These are phyloP conservation scores for Ceratorhiza oryzae-sativae DNA, from an alignment of 1,284 basidiomycete genomes.

Conservation along the genomic window DNA sequence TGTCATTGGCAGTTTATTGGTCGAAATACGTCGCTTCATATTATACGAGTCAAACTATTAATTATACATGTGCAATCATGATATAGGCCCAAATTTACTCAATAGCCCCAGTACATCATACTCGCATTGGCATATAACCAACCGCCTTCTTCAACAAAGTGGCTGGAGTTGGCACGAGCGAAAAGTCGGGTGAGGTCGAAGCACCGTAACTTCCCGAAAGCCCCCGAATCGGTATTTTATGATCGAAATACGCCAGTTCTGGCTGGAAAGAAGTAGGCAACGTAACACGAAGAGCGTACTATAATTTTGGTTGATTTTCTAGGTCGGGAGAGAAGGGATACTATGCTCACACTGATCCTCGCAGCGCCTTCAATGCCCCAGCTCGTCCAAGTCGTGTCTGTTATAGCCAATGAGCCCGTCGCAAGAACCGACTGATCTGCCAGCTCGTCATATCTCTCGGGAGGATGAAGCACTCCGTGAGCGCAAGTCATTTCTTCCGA, in stretches of 20 bases:
- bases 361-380: constrained; percentile 8
- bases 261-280: constrained; percentile 16
- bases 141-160: constrained; percentile 24
- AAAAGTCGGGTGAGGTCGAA: constrained; percentile 18
- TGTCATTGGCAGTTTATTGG: constrained; percentile 11
- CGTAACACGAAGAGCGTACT: constrained; percentile 25
- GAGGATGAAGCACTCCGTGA: not conserved
- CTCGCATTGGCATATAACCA: constrained; percentile 36
- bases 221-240: not conserved
- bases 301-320: not conserved
- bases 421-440: not conserved
- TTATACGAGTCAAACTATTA: not conserved
- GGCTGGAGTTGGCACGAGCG: constrained; percentile 21
- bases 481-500: not conserved
- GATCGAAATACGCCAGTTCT: constrained; percentile 25
- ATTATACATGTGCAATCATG: not conserved
- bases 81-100: not conserved
- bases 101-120: not conserved
- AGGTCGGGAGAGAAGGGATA: too few species aligned
- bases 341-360: constrained; percentile 7
- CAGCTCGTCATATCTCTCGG: not conserved
- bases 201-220: not conserved
- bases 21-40: too few species aligned
- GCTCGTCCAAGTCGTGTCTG: constrained; percentile 14
- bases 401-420: not conserved